phyloP scores from a whole-genome alignment of 1,139 yeast genomes.

The Blastobotrys indianensis region DNA sequence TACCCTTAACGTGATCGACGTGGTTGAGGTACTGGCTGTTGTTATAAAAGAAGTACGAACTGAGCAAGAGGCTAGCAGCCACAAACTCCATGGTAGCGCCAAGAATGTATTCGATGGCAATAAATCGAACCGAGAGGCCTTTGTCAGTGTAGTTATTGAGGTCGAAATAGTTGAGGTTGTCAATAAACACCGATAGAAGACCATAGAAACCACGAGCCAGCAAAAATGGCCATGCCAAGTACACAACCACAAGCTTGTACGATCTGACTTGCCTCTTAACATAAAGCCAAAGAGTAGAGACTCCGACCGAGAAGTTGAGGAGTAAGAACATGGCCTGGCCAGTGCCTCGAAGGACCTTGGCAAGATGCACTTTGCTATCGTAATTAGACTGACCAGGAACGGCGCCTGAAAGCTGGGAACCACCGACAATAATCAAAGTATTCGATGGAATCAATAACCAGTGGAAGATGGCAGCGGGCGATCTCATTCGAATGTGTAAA shows the following conservation, averaged over 20 bases:
- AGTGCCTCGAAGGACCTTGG: constrained; percentile 21
- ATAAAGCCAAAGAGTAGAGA: constrained; percentile 8
- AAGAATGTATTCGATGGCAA: constrained; percentile 21
- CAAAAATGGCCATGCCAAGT: constrained; percentile 23
- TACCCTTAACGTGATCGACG: no score
- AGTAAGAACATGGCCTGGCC: constrained; percentile 26
- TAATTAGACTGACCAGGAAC: constrained; percentile 2
- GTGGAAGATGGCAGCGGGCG: constrained; percentile 19
- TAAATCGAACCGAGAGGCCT: constrained; percentile 17
- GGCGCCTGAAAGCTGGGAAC: constrained; percentile 18
- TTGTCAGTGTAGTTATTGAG: constrained; percentile 15
- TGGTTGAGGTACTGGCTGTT: constrained; percentile 2
- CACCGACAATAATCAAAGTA: constrained; percentile 24
- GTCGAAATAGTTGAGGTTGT: constrained; percentile 18
- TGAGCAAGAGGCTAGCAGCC: constrained; percentile 6
- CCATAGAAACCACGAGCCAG: constrained; percentile 26
- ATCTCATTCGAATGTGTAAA: neutral
- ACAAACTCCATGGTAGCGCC: constrained; percentile 21
- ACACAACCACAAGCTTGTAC: constrained; percentile 14
- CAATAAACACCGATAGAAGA: constrained; percentile 18
- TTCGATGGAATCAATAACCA: constrained; percentile 24
- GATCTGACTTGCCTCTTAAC: constrained; percentile 8
- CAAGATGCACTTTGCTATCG: constrained; percentile 11
- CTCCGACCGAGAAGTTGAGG: constrained; percentile 12
- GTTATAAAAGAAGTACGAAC: constrained; percentile 9